Base-by-base conservation (phyloP, 2,329 filamentous ascomycete genomes). In the Pseudogymnoascus sp. region DNA sequence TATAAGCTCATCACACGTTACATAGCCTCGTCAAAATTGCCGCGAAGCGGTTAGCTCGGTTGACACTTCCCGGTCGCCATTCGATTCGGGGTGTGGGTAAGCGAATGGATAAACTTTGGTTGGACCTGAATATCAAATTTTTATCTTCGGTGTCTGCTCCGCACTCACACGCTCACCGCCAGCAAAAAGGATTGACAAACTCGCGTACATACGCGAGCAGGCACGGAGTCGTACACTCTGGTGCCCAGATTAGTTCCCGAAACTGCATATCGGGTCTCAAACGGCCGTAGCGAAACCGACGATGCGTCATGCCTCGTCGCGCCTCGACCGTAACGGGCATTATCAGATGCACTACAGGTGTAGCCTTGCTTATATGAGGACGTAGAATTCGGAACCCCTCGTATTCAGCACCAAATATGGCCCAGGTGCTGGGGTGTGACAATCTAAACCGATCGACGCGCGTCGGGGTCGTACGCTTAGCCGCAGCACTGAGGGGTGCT, bases 11-110 rank as follows among this genome's bases (percentile, higher is more conserved):
- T 55, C 49, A 55, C 49, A 55, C 49, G 49, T 55, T 55, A 33
- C 49, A 55, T 55, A 55, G 28, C 49, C 49, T 55, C 49, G 49
- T 55, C 49, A 55, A 55, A 55, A 55, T 55, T 55, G 49, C 49
- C 49, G 49, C 49, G 28, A 55, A 55, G 49, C 49, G 49, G 49
- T 55, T 55, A 55, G 49, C 49, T 55, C 49, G 28, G 49, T 55
- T 55, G 49, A 22, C 9, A 55, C 28, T 55, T 55, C 49, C 49
- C 11, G 28, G 28, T 22, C 16, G n/a, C 28, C 28, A 14, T 55
- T 33, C 49, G 49, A 55, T 55, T 33, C n/a, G 49, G 49, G 49
- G 49, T 22, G 22, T 35, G 22, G 22, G 28, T 55, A 55, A 55
- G 49, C 49, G 49, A 55, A 55, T 33, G 45, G 45, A 33, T 55